Evolutionary conservation across 129 eudicot genomes (phyloP).

Genomic region (Dittrichia graveolens): DNA sequence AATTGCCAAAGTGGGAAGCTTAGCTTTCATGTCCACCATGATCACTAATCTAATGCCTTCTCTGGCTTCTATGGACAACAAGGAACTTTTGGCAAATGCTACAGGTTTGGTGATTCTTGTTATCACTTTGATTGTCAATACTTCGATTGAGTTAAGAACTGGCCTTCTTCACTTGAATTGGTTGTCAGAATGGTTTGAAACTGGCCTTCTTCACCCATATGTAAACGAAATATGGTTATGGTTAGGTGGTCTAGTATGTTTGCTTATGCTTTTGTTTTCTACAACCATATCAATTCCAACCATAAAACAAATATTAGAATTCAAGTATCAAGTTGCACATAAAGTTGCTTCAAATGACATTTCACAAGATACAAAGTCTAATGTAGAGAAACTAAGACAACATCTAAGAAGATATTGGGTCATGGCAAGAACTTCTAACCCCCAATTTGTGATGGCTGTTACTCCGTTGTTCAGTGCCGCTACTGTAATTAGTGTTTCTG

Average conservation of each 20-base stretch:
- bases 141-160: background rate
- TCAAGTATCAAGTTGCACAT: background rate
- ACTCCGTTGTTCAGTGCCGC: background rate
- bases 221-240: too few species aligned
- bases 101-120: slow-evolving; percentile 1
- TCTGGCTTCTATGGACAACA: background rate
- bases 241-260: too few species aligned
- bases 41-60: background rate
- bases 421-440: background rate
- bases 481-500: background rate
- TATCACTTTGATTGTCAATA: background rate
- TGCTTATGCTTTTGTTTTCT: background rate
- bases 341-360: background rate
- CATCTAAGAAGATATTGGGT: slow-evolving; percentile 11
- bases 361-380: background rate
- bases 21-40: background rate
- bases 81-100: background rate
- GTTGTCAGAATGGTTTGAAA: too few species aligned
- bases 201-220: too few species aligned
- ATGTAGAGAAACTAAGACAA: background rate
- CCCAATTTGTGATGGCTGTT: slow-evolving; percentile 16
- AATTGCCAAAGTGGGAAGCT: background rate
- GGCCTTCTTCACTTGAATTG: background rate
- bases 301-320: background rate
- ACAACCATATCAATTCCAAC: background rate